Evolutionary conservation across 352 stramenopile genomes (phyloP), one percentile per base, ranked within the genome.

Genomic region (Nothophytophthora sp.): DNA sequence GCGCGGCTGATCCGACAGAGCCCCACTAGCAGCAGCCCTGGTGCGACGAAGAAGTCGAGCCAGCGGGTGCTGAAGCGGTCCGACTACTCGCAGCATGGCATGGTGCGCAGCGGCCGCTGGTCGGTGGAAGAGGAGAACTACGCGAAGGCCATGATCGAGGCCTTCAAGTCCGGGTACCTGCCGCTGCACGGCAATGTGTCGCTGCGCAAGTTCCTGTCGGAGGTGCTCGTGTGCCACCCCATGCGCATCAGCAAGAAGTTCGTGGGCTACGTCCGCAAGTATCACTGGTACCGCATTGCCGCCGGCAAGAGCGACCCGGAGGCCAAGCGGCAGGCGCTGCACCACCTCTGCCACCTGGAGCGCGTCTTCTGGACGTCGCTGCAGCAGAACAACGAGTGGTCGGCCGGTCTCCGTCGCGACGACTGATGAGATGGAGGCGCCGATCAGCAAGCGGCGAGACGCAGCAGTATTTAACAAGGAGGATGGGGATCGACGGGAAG

Each of bases 171-270:
- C 1, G 81, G 77, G 1, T 86, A 84, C 32, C 62, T 91, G 15
- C 81, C 81, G 6, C 59, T 91, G 10, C 74, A 92, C 39, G 85
- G 87, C 46, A 93, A 88, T 34, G 86, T 92, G 32, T 86, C 74
- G 4, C 74, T 96, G 27, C 82, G 88, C 44, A 91, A 89, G 55
- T 96, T 94, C 50, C 65, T 96, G 5, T 92, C 83, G 3, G 85
- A 92, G 44, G 83, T 91, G 53, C 71, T 96, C 10, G 74, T 92
- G 47, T 96, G 88, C 61, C 81, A 94, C 55, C 86, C 86, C 29
- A 96, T 96, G 87, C 80, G 87, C 44, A 92, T 96, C 58, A 96
- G 85, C 54, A 96, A 96, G 62, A 96, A 96, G 67, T 96, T 95
- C 58, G 82, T 92, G 16, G 87, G 87, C 24, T 90, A 90, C 41